Conservation (phyloP, 2,329 filamentous ascomycete genomes). For the Coniochaeta prunicola region DNA sequence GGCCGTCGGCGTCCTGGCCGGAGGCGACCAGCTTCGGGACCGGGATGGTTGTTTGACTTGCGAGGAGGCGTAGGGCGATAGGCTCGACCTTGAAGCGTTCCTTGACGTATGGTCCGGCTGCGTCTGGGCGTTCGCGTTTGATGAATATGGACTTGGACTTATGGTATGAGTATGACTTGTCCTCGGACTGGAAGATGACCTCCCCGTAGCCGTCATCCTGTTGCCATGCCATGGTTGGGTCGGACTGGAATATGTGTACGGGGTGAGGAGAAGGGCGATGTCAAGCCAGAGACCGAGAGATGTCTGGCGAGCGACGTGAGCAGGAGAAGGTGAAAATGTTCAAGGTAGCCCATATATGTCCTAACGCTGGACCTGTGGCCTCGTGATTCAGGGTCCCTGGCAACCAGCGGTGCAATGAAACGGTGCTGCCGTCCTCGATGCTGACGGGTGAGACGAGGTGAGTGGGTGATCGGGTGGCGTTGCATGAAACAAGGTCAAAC, state of each 20-base stretch:
- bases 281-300: background rate
- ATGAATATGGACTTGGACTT: background rate
- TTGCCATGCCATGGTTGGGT: background rate
- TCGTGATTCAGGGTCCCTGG: background rate
- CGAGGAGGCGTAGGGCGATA: background rate
- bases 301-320: background rate
- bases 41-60: conserved; percentile 4
- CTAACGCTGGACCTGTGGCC: background rate
- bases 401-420: background rate
- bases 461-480: background rate
- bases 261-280: background rate
- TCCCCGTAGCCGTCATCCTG: background rate
- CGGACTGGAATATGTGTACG: background rate
- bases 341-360: background rate
- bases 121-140: background rate
- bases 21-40: conserved; percentile 11
- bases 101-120: background rate
- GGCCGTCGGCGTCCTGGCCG: conserved; percentile 9
- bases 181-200: background rate
- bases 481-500: background rate
- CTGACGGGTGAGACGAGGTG: background rate
- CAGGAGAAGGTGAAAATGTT: too few species aligned
- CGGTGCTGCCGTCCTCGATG: background rate
- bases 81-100: background rate
- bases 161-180: background rate